Conservation (phyloP, 768 basidiomycete genomes). For the Amanita rimosa region DNA sequence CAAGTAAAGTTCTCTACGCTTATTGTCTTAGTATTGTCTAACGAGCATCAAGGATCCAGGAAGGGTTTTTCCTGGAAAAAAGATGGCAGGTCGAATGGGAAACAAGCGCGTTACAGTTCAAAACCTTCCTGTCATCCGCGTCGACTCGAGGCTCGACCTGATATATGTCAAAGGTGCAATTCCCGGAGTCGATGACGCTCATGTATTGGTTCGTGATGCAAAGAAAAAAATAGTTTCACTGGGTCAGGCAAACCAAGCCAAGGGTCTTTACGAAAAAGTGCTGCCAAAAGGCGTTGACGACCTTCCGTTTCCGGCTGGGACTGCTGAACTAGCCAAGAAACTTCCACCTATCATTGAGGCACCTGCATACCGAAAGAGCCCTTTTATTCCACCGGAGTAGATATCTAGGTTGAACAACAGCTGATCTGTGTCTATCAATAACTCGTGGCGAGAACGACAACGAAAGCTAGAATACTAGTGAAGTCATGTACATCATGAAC, state of each 20-base stretch:
- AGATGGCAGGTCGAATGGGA: constrained; percentile 95
- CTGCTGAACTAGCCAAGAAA: constrained; percentile 55
- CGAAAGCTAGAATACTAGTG: neutral
- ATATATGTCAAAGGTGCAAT: constrained; percentile 88
- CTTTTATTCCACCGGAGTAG: constrained; percentile 64
- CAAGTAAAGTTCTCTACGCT: constrained; percentile 41
- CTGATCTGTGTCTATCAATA: neutral
- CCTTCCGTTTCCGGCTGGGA: constrained; percentile 91
- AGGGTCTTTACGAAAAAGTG: constrained; percentile 65
- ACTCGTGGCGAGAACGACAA: neutral
- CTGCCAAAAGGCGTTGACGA: constrained; percentile 74
- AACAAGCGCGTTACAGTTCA: constrained; percentile 72
- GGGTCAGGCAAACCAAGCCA: constrained; percentile 52
- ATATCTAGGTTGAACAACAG: constrained; percentile 6
- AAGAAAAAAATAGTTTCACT: constrained; percentile 72
- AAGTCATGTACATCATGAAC: neutral
- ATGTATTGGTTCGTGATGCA: constrained; percentile 78
- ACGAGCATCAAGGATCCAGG: constrained; percentile 69
- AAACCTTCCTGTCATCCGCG: constrained; percentile 80
- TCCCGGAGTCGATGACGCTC: constrained; percentile 82
- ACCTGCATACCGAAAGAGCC: constrained; percentile 61
- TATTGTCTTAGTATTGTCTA: constrained; percentile 3
- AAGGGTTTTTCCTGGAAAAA: constrained; percentile 92
- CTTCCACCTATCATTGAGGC: constrained; percentile 61
- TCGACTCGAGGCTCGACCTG: constrained; percentile 80